phyloP scores from a whole-genome alignment of 441 rosid species.

The Arabidopsis hybrid region DNA sequence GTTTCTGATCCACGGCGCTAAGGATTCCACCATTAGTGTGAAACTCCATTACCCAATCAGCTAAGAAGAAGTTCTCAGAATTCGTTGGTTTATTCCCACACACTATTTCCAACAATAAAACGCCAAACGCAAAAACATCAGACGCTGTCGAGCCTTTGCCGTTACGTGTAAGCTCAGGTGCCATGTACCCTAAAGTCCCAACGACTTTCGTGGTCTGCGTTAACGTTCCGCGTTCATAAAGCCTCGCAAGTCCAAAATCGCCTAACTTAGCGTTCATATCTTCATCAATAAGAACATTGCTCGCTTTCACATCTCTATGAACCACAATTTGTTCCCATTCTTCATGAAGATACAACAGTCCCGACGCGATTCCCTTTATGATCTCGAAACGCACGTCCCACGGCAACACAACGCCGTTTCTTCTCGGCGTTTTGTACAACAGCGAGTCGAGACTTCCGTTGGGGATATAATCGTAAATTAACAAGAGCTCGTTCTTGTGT shows the following conservation, averaged over 20 bases:
- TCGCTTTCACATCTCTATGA: conserved; percentile 58
- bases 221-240: conserved; percentile 49
- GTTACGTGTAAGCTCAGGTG: conserved; percentile 55
- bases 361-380: conserved; percentile 62
- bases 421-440: conserved; percentile 41
- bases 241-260: conserved; percentile 59
- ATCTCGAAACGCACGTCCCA: conserved; percentile 66
- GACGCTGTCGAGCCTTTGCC: conserved; percentile 45
- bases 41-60: conserved; percentile 52
- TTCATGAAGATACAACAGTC: conserved; percentile 70
- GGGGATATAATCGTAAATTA: conserved; percentile 69
- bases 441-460: conserved; percentile 68
- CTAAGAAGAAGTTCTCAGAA: conserved; percentile 38
- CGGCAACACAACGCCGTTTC: conserved; percentile 33
- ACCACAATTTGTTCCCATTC: conserved; percentile 65
- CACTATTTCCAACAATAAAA: conserved; percentile 53
- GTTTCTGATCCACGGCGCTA: conserved; percentile 45
- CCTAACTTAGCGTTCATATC: conserved; percentile 53
- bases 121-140: conserved; percentile 56
- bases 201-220: conserved; percentile 52
- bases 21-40: conserved; percentile 41
- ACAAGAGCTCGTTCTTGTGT: conserved; percentile 59
- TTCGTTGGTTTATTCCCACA: conserved; percentile 47
- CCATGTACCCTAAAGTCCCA: conserved; percentile 59
- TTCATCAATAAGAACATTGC: conserved; percentile 52